Conservation (phyloP, 1,284 basidiomycete species). For the Taiwanofungus camphoratus region DNA sequence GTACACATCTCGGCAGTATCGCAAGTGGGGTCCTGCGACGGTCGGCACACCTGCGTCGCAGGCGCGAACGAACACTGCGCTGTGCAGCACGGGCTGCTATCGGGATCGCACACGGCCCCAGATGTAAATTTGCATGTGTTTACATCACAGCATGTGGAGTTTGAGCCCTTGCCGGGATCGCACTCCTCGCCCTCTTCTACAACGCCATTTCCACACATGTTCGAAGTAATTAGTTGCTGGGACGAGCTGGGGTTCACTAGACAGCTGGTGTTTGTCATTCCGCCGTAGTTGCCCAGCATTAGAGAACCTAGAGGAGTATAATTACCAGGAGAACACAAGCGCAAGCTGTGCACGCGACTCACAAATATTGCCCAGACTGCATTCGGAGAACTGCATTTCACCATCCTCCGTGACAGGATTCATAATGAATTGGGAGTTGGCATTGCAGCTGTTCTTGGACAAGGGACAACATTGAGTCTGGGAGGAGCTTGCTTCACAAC, state of each 20-base stretch:
- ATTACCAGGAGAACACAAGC: no score
- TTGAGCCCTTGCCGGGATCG: conserved; percentile 68
- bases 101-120: conserved; percentile 77
- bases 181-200: conserved; percentile 80
- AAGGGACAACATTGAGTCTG: conserved; percentile 69
- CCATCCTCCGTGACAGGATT: conserved; percentile 64
- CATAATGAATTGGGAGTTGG: conserved; percentile 74
- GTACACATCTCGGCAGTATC: conserved; percentile 80
- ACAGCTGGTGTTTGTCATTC: conserved; percentile 52
- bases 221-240: conserved; percentile 47
- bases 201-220: conserved; percentile 80
- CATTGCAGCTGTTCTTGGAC: conserved; percentile 55
- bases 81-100: conserved; percentile 76
- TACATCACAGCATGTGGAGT: conserved; percentile 73
- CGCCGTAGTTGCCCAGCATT: conserved; percentile 40
- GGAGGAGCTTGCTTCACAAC: conserved; percentile 39
- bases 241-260: conserved; percentile 48
- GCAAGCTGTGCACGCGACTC: conserved; percentile 23
- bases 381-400: conserved; percentile 72
- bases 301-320: no score
- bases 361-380: conserved; percentile 87
- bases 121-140: conserved; percentile 73
- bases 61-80: conserved; percentile 66
- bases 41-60: conserved; percentile 63
- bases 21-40: conserved; percentile 63